These are phyloP conservation scores for Paratinospora sagittata DNA, from an alignment of 164 flowering plant species.

Conservation along the genomic window DNA sequence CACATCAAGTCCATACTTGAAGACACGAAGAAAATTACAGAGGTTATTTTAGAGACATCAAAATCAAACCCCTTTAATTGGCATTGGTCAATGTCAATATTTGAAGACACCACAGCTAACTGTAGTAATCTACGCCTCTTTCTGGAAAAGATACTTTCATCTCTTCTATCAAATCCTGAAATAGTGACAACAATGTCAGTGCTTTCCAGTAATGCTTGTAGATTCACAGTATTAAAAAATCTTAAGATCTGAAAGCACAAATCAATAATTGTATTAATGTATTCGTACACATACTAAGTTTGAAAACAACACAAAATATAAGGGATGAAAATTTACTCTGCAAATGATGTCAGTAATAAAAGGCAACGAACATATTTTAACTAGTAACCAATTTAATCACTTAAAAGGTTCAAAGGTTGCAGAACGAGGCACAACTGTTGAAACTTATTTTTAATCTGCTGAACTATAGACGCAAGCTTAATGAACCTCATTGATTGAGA, in stretches of 20 bases:
- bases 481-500: no score
- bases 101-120: conserved; percentile 29
- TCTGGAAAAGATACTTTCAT: conserved; percentile 31
- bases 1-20: conserved; percentile 11
- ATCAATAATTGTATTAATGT: not conserved
- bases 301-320: not conserved
- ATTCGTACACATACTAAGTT: not conserved
- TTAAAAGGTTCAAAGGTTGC: no score
- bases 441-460: no score
- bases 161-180: conserved; percentile 24
- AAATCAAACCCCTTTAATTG: conserved; percentile 43
- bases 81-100: conserved; percentile 28
- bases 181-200: not conserved
- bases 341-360: no score
- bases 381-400: no score
- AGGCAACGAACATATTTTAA: no score
- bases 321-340: no score
- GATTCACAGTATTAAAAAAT: not conserved
- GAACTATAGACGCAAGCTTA: no score
- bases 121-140: conserved; percentile 50
- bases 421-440: no score
- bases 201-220: not conserved
- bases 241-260: not conserved
- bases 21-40: conserved; percentile 8
- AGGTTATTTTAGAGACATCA: not conserved